Evolutionary conservation across 75 land plant species (phyloP), one percentile per base, ranked within the genome.

Genomic region (Adiantum capillusveneris): DNA sequence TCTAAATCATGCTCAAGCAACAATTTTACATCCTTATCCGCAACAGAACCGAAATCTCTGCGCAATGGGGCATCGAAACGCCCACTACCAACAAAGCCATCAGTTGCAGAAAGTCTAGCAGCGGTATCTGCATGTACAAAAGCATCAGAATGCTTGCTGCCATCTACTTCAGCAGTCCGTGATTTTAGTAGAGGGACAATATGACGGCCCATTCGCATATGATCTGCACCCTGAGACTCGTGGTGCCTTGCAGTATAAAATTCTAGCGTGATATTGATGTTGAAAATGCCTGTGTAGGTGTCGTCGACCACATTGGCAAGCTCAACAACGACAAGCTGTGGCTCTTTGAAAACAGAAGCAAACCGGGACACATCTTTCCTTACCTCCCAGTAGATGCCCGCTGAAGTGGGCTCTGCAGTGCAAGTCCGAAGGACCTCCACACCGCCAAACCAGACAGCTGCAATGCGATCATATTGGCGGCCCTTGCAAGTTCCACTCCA

Each of bases 391-490:
- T 62, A 69, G 28, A 85, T 64, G 0, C 90, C 89, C 9, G 57
- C 26, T 1, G 48, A 16, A 0, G 72, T 71, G n/a, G 89, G 86
- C 76, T 84, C 80, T 12, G 89, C 79, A 14, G 95, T 85, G 74
- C 82, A 75, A 53, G 84, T 89, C 18, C 95, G 83, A 54, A 89
- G 79, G n/a, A 89, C 51, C 84, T 89, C 95, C 19, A 58, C 77
- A 28, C 86, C 95, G 57, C 73, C 73, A 44, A 85, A 68, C 89
- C 86, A 85, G 17, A 89, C 70, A 26, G 68, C 89, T 48, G 84
- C 64, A 60, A 85, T 89, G 28, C 84, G 79, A 56, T 82, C 86
- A 53, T 82, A 77, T 63, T 89, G 89, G 6, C 73, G 58, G 41
- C 84, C 89, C 20, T 60, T 61, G 77, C 71, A 80, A 0, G 67